These are phyloP conservation scores for Saturnispora saitoi DNA, from an alignment of 805 yeast genomes.

Conservation along the genomic window DNA sequence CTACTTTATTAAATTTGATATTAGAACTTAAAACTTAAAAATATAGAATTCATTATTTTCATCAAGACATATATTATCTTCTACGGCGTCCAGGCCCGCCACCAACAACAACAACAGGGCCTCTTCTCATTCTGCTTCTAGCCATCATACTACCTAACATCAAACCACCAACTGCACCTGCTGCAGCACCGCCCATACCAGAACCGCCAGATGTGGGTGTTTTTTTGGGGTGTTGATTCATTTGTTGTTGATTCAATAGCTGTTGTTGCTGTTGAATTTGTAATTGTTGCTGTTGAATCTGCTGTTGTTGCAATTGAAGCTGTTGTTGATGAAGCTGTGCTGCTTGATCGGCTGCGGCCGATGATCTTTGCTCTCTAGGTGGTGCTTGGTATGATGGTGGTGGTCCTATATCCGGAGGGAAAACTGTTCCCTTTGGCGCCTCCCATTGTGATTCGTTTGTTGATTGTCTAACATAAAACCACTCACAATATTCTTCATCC, in stretches of 20 bases:
- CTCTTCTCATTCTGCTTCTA: not conserved
- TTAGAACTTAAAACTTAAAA: too few species aligned
- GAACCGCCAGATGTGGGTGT: not conserved
- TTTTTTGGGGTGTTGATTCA: not conserved
- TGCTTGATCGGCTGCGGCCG: not conserved
- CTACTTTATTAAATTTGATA: too few species aligned
- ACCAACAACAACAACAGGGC: not conserved
- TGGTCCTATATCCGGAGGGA: not conserved
- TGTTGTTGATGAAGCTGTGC: conserved; percentile 25
- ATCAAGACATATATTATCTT: not conserved
- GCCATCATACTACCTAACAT: not conserved
- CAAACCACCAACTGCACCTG: not conserved
- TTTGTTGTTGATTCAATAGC: conserved; percentile 11
- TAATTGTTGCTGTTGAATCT: conserved; percentile 8
- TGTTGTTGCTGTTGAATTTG: conserved; percentile 11
- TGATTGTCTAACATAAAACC: conserved; percentile 70
- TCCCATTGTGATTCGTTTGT: conserved; percentile 88
- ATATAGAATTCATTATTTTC: too few species aligned
- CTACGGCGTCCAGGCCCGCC: not conserved
- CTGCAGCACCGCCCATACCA: not conserved
- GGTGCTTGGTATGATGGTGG: not conserved
- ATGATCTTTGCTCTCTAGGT: not conserved
- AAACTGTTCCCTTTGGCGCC: conserved; percentile 53
- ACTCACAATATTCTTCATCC: conserved; percentile 56
- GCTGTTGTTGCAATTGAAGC: conserved; percentile 32